Base-by-base conservation (phyloP, 768 basidiomycete species). In the Rhizopogon vesiculosus region DNA sequence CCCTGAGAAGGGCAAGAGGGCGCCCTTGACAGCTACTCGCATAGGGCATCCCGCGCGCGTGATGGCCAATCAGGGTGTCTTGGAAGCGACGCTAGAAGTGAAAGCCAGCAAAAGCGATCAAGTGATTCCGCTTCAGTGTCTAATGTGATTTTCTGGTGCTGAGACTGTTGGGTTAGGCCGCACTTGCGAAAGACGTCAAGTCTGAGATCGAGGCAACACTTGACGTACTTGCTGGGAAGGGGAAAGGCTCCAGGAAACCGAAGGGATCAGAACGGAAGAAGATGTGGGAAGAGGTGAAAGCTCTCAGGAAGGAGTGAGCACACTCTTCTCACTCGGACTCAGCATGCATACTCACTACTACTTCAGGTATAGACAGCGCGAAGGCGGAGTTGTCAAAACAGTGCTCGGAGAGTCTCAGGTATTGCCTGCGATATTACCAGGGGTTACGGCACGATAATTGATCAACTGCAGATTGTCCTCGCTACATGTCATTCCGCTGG, bases 401-500 rank as follows among this genome's bases (percentile, higher is more conserved):
- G 92, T 98, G 1, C 76, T 98, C 5, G 77, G 76, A 18, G 84
- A 88, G 44, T 89, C 93, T 0, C 87, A 92, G 75, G 90, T 86
- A 57, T 25, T 66, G 56, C 18, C 7, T 42, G 13, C 18, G 16
- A 39, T 3, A 33, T 1, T n/a, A 9, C 31, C 22, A 3, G 6
- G 33, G 35, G 31, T 28, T 49, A 53, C 44, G 16, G 49, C 46
- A 7, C n/a, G 42, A 42, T 10, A 13, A 39, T 12, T 33, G 19
- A 42, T 49, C 16, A 43, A 45, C 18, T 42, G 18, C 19, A 91
- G 87, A 78, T 98, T 41, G 91, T 98, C 1, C 71, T 98, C 10
- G 87, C 94, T 2, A 99, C 97, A 3, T 98, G 96, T 61, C 95
- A 98, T 74, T 90, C 93, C 12, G 83, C 96, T 5, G 97, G 96